Evolutionary conservation across 495 filamentous ascomycete genomes (phyloP), one percentile per base, ranked within the genome.

Genomic region (Letharia lupina): DNA sequence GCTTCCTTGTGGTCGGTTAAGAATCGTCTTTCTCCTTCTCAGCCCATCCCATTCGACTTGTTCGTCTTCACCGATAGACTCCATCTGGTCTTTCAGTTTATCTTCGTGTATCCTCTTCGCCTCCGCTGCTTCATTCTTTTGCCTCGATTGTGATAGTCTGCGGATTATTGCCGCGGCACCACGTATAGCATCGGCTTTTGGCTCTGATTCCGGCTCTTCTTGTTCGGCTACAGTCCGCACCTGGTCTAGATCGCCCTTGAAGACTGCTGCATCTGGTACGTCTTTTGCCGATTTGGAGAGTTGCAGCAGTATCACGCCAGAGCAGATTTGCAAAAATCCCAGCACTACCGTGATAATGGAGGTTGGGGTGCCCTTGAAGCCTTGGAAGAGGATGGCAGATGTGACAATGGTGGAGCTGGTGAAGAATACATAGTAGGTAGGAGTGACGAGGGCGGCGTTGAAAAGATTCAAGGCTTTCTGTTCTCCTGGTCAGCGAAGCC

Each of bases 381-480:
- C 94, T 66, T 86, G 89, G 75, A 98, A 98, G 20, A 98, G 80
- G 33, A 98, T 85, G 10, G 93, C 91, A 1, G 91, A 96, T 11
- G 91, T 93, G 66, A 98, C 84, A 69, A 98, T 96, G 6, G 94
- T 98, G 20, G 91, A 86, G 70, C 86, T 94, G 56, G 94, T 98
- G 75, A 98, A 98, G 79, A 91, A 92, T 67, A 98, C 94, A 73
- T 98, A 98, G 77, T 98, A 98, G 6, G 94, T 98, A 0, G 94
- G 94, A 0, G 94, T 98, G 62, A 98, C 94, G 65, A 98, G 83
- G 2, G 94, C 94, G 40, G 94, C 95, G 73, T 98, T 98, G 81
- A 94, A 98, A 58, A 98, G 71, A 74, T 98, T 98, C 50, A 98
- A 82, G 23, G 94, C 94, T 97, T 98, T 98, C 94, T 98, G 77